Conservation (phyloP, 495 filamentous ascomycete genomes). For the Pseudevernia furfuracea region DNA sequence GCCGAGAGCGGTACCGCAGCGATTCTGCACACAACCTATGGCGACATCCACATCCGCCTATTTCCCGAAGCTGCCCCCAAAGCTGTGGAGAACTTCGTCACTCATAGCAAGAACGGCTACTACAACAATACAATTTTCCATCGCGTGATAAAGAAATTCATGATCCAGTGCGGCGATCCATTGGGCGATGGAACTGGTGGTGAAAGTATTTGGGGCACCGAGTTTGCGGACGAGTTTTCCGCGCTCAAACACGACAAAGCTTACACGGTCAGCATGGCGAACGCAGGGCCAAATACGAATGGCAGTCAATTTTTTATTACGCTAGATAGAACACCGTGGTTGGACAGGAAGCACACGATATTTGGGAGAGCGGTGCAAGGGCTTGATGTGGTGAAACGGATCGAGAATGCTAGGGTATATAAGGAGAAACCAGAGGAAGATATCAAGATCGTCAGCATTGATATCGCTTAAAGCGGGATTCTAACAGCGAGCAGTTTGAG, state of each 20-base stretch:
- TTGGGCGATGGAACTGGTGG: slow-evolving; percentile 92
- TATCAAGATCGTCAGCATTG: slow-evolving; percentile 93
- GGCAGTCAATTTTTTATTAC: slow-evolving; percentile 96
- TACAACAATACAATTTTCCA: slow-evolving; percentile 98
- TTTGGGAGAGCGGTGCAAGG: slow-evolving; percentile 88
- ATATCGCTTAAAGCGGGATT: slow-evolving; percentile 31
- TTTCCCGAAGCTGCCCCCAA: slow-evolving; percentile 91
- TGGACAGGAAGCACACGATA: slow-evolving; percentile 93
- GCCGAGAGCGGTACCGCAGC: slow-evolving; percentile 69
- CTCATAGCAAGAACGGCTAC: slow-evolving; percentile 78
- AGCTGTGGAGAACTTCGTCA: slow-evolving; percentile 98
- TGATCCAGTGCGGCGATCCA: slow-evolving; percentile 93
- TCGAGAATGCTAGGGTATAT: slow-evolving; percentile 83
- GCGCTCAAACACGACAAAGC: slow-evolving; percentile 88
- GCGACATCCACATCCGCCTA: slow-evolving; percentile 89
- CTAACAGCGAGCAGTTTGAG: not conserved
- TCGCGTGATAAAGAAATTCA: slow-evolving; percentile 94
- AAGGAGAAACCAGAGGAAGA: slow-evolving; percentile 97
- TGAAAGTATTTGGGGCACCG: slow-evolving; percentile 91
- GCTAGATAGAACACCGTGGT: slow-evolving; percentile 92
- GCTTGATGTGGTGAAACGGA: slow-evolving; percentile 91
- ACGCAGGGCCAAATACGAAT: slow-evolving; percentile 78
- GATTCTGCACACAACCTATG: slow-evolving; percentile 84
- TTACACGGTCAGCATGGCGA: slow-evolving; percentile 95
- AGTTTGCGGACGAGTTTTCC: slow-evolving; percentile 94